These are phyloP conservation scores for Backusella circina DNA, from an alignment of 192 early-diverging fungal species.

Conservation along the genomic window DNA sequence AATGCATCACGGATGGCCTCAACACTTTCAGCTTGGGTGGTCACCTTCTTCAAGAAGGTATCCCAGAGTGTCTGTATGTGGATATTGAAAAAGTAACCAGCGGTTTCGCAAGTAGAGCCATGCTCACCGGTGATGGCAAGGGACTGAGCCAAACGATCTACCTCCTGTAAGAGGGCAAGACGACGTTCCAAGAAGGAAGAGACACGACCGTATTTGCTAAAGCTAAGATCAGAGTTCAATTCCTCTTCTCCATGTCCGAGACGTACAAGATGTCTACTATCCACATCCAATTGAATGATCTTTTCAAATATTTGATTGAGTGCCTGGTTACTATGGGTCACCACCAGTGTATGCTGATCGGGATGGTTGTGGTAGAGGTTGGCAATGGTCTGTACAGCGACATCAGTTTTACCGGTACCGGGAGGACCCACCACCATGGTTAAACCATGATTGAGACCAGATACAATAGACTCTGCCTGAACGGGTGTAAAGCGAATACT, in stretches of 20 bases:
- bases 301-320: conserved; percentile 98
- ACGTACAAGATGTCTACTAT: conserved; percentile 89
- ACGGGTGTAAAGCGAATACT: conserved; percentile 79
- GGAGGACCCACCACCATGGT: conserved; percentile 97
- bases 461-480: conserved; percentile 82
- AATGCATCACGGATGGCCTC: conserved; percentile 56
- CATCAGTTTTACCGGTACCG: conserved; percentile 98
- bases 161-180: conserved; percentile 65
- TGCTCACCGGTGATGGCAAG: conserved; percentile 80
- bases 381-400: conserved; percentile 94
- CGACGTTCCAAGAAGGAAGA: conserved; percentile 87
- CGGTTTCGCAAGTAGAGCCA: conserved; percentile 90
- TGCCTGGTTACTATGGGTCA: conserved; percentile 98
- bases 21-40: conserved; percentile 15
- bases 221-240: conserved; percentile 73
- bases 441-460: conserved; percentile 84
- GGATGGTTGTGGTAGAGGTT: conserved; percentile 94
- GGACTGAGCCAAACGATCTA: conserved; percentile 73
- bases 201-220: conserved; percentile 92
- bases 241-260: conserved; percentile 95
- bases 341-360: conserved; percentile 83
- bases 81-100: conserved; percentile 81
- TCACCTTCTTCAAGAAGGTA: conserved; percentile 46
- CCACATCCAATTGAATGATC: conserved; percentile 81
- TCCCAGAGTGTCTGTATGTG: conserved; percentile 80